Percentiles rank a stretch among this genome's conserved stretches.
These are phyloP conservation scores for Monilinia laxa DNA, from an alignment of 2,329 filamentous ascomycete species.

Conservation along the genomic window DNA sequence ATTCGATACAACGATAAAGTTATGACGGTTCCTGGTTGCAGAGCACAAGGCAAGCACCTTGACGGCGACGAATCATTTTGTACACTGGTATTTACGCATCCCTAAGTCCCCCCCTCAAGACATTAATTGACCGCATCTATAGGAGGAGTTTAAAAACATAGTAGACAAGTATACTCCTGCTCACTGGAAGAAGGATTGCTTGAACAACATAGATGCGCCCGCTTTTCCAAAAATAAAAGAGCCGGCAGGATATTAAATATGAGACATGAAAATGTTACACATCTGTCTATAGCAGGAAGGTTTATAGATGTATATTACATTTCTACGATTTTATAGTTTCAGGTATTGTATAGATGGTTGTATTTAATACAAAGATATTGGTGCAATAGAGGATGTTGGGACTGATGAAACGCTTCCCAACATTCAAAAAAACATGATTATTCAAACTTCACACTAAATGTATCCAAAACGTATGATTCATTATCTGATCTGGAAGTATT, in stretches of 20 bases:
- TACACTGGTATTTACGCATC: slow-evolving; percentile 64
- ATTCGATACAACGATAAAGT: slow-evolving; percentile 87
- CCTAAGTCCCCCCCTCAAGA: not conserved
- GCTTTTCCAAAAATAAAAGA: slow-evolving; percentile 38
- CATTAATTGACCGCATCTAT: slow-evolving; percentile 9
- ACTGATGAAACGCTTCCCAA: no score
- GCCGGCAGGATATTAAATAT: slow-evolving; percentile 39
- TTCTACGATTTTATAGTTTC: not conserved
- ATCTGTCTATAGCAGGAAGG: not conserved
- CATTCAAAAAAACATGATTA: no score
- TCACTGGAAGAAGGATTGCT: slow-evolving; percentile 70
- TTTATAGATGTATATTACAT: not conserved
- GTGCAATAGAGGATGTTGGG: no score
- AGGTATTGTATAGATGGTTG: not conserved
- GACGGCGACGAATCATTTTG: slow-evolving; percentile 87
- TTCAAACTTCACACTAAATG: no score
- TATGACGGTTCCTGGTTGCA: slow-evolving; percentile 80
- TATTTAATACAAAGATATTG: not conserved
- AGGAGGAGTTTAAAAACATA: slow-evolving; percentile 88
- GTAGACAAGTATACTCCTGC: slow-evolving; percentile 86
- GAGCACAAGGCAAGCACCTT: slow-evolving; percentile 73
- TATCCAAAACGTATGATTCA: no score
- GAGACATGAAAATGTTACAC: not conserved
- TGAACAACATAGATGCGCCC: slow-evolving; percentile 51
- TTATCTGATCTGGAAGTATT: no score